Evolutionary conservation across 768 basidiomycete genomes (phyloP).

Genomic region (Kwoniella dejecticola): DNA sequence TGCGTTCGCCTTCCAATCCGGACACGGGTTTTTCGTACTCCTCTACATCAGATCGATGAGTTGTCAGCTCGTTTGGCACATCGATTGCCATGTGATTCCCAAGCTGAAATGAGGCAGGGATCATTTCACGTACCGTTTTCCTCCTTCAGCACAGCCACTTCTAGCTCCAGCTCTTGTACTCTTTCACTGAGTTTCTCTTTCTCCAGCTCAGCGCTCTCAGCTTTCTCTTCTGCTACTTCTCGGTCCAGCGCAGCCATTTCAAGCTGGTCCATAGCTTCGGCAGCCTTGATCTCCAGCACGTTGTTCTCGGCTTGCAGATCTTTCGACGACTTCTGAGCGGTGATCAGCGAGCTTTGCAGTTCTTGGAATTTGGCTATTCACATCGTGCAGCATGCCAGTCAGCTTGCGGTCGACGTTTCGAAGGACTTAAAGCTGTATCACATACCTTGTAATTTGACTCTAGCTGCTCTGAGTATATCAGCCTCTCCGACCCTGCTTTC

Average conservation of each 20-base stretch:
- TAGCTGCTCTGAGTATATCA: constrained; percentile 75
- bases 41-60: constrained; percentile 25
- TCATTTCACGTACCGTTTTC: constrained; percentile 58
- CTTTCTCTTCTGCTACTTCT: constrained; percentile 92
- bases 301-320: constrained; percentile 73
- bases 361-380: constrained; percentile 71
- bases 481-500: constrained; percentile 82
- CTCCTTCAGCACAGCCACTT: constrained; percentile 71
- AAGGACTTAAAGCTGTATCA: background rate
- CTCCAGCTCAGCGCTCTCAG: constrained; percentile 76
- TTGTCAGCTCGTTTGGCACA: constrained; percentile 25
- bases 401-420: background rate
- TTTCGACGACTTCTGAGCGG: constrained; percentile 71
- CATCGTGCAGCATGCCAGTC: constrained; percentile 5
- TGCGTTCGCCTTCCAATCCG: constrained; percentile 58
- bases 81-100: background rate
- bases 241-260: constrained; percentile 95
- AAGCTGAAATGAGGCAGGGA: background rate
- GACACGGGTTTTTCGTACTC: constrained; percentile 52
- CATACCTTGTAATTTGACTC: constrained; percentile 77
- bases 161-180: constrained; percentile 76
- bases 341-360: constrained; percentile 76
- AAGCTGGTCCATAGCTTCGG: constrained; percentile 83
- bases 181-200: constrained; percentile 77
- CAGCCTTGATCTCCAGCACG: constrained; percentile 68